A percentile compares a stretch with the other conserved stretches of the same genome.
These are phyloP conservation scores for Aspergillus sergii DNA, from an alignment of 2,329 filamentous ascomycete species.

Conservation along the genomic window DNA sequence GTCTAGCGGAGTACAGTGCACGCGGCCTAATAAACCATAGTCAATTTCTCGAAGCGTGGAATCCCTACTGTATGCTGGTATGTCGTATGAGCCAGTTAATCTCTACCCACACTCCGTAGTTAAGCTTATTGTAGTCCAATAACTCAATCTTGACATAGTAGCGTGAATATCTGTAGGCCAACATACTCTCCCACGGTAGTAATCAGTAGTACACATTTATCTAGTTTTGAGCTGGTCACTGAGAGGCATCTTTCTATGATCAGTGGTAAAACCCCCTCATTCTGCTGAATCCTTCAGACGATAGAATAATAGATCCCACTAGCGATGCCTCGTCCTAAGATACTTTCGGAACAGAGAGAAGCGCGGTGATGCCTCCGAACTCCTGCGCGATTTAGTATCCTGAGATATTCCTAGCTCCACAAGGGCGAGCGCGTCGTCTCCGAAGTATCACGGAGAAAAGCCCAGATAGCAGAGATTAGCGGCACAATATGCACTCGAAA, in stretches of 20 bases:
- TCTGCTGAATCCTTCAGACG: not conserved
- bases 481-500: not conserved
- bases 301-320: not conserved
- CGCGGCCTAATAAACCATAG: not conserved
- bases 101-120: not conserved
- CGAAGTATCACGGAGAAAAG: not conserved
- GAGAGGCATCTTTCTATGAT: no score
- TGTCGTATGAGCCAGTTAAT: not conserved
- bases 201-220: accelerated
- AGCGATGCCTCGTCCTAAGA: not conserved
- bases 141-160: not conserved
- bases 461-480: not conserved
- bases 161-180: not conserved
- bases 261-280: not conserved
- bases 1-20: not conserved
- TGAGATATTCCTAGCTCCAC: not conserved
- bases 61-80: not conserved
- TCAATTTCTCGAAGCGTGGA: not conserved
- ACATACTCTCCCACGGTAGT: no score
- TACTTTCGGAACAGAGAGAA: not conserved
- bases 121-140: not conserved
- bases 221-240: no score
- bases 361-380: not conserved
- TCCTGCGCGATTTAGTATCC: not conserved
- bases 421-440: not conserved